phyloP scores from a whole-genome alignment of 208 protist genomes.

The Hexamita inflata region DNA sequence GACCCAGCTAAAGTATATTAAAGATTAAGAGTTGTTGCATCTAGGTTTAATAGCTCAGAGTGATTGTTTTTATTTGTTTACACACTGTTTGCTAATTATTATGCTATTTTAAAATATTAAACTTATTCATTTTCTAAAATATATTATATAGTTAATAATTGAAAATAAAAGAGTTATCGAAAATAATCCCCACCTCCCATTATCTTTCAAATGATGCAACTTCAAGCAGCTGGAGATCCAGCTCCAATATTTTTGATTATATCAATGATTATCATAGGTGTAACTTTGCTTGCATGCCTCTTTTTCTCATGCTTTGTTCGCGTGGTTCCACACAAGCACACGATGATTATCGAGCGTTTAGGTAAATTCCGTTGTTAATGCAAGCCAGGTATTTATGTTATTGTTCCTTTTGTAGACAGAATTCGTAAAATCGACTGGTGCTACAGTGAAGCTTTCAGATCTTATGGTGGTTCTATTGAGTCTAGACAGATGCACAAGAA shows the following conservation, averaged over 20 bases:
- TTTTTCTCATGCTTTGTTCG: neutral
- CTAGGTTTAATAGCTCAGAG: neutral
- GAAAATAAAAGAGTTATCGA: too few relatives aligned
- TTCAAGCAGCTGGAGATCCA: too few relatives aligned
- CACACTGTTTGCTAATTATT: too few relatives aligned
- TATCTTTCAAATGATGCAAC: too few relatives aligned
- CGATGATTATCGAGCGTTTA: neutral
- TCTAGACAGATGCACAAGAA: neutral
- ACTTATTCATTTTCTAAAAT: too few relatives aligned
- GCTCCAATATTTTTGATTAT: too few relatives aligned
- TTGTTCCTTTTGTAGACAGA: neutral
- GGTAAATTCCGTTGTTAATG: neutral
- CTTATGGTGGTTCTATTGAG: neutral
- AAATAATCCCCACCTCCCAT: too few relatives aligned
- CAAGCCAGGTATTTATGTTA: neutral
- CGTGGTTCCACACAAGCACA: neutral
- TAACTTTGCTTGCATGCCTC: neutral
- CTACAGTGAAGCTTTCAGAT: neutral
- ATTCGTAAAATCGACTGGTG: neutral
- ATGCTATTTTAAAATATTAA: too few relatives aligned
- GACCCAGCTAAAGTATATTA: slow-evolving; percentile 46
- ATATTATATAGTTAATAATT: too few relatives aligned
- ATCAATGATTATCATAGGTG: neutral
- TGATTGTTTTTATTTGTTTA: neutral
- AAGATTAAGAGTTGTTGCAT: slow-evolving; percentile 18